These are phyloP conservation scores for Stephanodiscus minutulus DNA, from an alignment of 108 stramenopile species.

Conservation along the genomic window DNA sequence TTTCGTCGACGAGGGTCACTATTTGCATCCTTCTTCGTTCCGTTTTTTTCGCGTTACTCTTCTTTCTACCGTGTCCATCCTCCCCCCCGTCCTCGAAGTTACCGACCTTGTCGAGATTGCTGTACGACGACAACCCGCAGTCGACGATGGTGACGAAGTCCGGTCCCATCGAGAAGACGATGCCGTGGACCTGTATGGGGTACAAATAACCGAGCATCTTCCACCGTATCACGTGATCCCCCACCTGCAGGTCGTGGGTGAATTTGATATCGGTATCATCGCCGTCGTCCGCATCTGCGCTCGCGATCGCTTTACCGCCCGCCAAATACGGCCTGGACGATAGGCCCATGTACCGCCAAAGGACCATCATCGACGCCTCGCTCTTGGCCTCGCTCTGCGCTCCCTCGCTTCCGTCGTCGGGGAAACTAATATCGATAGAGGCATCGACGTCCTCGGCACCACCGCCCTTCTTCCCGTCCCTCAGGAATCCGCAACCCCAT, in stretches of 20 bases:
- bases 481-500: no score
- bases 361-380: conserved; percentile 2
- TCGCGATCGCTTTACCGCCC: not conserved
- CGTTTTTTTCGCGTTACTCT: conserved; percentile 10
- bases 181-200: conserved; percentile 64
- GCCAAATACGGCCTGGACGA: conserved; percentile 14
- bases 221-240: conserved; percentile 62
- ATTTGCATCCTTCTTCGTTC: conserved; percentile 54
- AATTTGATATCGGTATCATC: not conserved
- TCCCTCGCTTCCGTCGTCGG: no score
- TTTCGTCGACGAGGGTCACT: conserved; percentile 49
- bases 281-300: not conserved
- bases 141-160: conserved; percentile 58
- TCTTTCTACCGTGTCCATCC: no score
- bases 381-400: conserved; percentile 4
- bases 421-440: no score
- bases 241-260: conserved; percentile 42
- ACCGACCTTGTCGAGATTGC: conserved; percentile 33
- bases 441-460: no score
- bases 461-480: no score
- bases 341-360: not conserved
- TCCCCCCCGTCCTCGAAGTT: conserved; percentile 24
- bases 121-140: conserved; percentile 54
- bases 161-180: conserved; percentile 54
- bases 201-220: conserved; percentile 48